Conservation (phyloP, 2,329 filamentous ascomycete genomes). For the Hypoxylon rubiginosum region DNA sequence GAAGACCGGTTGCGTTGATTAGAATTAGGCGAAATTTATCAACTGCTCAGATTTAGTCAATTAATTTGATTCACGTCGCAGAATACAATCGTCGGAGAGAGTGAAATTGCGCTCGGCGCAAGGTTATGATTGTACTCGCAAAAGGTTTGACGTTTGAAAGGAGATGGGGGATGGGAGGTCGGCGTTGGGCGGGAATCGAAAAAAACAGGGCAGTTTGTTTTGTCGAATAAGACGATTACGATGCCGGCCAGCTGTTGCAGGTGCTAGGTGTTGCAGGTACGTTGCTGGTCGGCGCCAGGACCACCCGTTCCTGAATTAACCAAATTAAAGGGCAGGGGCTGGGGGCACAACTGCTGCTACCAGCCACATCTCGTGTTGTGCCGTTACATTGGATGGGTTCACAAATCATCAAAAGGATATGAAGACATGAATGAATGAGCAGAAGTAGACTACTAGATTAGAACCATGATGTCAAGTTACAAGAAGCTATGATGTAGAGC, state of each 20-base stretch:
- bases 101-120: constrained; percentile 50
- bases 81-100: constrained; percentile 40
- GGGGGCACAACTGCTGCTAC: constrained; percentile 17
- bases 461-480: neutral
- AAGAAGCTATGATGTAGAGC: neutral
- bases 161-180: constrained; percentile 29
- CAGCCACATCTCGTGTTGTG: constrained; percentile 25
- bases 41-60: constrained; percentile 18
- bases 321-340: constrained; percentile 37
- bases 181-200: constrained; percentile 30
- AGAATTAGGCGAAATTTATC: constrained; percentile 17
- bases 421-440: neutral
- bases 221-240: constrained; percentile 11
- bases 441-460: neutral
- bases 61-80: constrained; percentile 10
- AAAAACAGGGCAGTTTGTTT: constrained; percentile 22
- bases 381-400: constrained; percentile 15
- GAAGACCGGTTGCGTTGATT: constrained; percentile 12
- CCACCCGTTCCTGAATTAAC: constrained; percentile 28
- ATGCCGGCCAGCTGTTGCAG: constrained; percentile 7
- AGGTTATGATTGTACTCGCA: constrained; percentile 37
- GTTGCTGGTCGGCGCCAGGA: constrained; percentile 23
- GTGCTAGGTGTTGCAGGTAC: no score
- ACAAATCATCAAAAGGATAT: constrained; percentile 9
- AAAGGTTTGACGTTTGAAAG: constrained; percentile 35